Base-by-base conservation (phyloP, 225 moss, liverwort and hornwort species). In the Bryoerythrophyllum caledonicum region DNA sequence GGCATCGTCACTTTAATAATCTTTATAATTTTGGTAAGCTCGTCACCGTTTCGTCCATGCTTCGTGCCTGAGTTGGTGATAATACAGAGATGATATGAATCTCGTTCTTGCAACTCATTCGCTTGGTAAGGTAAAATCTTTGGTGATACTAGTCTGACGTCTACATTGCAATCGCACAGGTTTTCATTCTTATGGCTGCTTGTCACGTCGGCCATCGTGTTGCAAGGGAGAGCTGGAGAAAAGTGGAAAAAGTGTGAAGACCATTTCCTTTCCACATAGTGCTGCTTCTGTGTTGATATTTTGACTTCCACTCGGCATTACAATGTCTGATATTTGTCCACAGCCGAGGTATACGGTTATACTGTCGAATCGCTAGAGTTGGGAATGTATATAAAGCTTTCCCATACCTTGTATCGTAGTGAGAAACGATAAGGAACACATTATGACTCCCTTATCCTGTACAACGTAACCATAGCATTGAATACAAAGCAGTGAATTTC, bases 1-100 rank as follows among this genome's bases (percentile, higher is more conserved):
- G 88, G 88, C 67, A 83, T 88, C 38, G 60, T 83, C 11, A 79
- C 81, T 38, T 48, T 86, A 19, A 23, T 81, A 38, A 76, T 88
- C 55, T 83, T 88, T 38, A 0, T 85, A 10, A 0, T 77, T 23
- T 52, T 85, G 83, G 85, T 88, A 75, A 77, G 77, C 52, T 24
- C 10, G 52, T 23, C 14, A 4, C 14, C 44, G 1, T 4, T 15
- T 44, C 44, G 44, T 5, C 4, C 4, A 1, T 44, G 3, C 44
- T 4, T 44, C 15, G 15, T 44, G 44, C 44, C 15, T 4, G 1
- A 44, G 15, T 5, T 4, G 14, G 14, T 14, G 44, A 44, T 3
- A 44, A 43, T 13, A 43, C 34, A 34, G 6, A 34, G 0, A 0
- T 34, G 34, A 34, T 34, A 5, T 34, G 0, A 44, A 15, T 1